Evolutionary conservation across 2,329 filamentous ascomycete genomes (phyloP).

Genomic region (Biscogniauxia marginata): DNA sequence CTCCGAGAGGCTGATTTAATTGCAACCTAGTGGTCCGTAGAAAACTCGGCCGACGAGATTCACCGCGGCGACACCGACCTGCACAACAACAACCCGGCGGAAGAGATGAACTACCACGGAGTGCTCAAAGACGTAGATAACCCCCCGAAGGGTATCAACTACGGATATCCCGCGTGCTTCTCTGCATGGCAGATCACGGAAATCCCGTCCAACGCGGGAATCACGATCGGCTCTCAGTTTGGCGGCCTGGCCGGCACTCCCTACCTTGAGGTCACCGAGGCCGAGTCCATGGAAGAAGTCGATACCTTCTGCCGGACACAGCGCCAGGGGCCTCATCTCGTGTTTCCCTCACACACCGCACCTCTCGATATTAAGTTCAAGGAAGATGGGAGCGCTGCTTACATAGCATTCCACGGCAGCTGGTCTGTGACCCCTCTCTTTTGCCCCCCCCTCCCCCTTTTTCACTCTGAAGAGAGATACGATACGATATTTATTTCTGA

Average conservation of each 20-base stretch:
- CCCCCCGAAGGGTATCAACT: constrained; percentile 47
- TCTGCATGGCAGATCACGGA: constrained; percentile 59
- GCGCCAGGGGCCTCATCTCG: constrained; percentile 48
- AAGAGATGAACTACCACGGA: constrained; percentile 73
- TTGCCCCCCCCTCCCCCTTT: background rate
- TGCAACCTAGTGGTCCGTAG: constrained; percentile 54
- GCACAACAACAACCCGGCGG: constrained; percentile 67
- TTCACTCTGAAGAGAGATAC: no score
- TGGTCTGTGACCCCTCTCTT: constrained; percentile 38
- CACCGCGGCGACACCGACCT: constrained; percentile 57
- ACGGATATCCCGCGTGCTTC: constrained; percentile 71
- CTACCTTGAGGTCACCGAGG: constrained; percentile 30
- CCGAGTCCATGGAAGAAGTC: constrained; percentile 43
- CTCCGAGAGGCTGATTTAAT: no score
- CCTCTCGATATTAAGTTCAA: constrained; percentile 72
- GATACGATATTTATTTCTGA: no score
- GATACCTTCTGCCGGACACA: constrained; percentile 36
- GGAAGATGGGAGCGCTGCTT: constrained; percentile 55
- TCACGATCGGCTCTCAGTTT: constrained; percentile 52
- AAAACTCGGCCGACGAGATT: constrained; percentile 69
- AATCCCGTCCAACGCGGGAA: constrained; percentile 39
- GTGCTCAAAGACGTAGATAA: constrained; percentile 48
- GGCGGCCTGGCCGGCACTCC: constrained; percentile 33
- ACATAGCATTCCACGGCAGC: constrained; percentile 69
- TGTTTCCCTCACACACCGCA: constrained; percentile 64